Percentiles rank a stretch among this genome's conserved stretches.
Evolutionary conservation across 129 eudicot species (phyloP).

Genomic region (Artemisia argyi): DNA sequence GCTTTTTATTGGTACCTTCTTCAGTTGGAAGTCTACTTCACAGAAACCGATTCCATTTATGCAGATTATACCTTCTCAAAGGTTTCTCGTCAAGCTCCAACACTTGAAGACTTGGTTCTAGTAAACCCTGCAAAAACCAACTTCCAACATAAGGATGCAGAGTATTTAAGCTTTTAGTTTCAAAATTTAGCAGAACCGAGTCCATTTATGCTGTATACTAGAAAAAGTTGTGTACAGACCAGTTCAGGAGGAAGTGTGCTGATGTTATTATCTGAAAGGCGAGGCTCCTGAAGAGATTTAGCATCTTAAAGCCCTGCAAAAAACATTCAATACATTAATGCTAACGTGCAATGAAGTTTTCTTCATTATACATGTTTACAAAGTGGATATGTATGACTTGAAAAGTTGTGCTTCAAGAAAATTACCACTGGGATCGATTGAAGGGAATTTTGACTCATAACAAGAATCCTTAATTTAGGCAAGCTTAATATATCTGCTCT

Average conservation of each 20-base stretch:
- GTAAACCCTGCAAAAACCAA: slow-evolving; percentile 78
- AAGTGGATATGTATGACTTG: no score
- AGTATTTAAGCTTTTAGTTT: neutral
- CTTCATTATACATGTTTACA: neutral
- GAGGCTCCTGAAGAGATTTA: slow-evolving; percentile 73
- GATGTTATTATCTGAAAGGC: slow-evolving; percentile 83
- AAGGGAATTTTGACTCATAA: slow-evolving; percentile 79
- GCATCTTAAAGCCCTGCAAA: slow-evolving; percentile 66
- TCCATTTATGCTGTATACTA: neutral
- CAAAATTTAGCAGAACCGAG: neutral
- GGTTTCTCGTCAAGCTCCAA: slow-evolving; percentile 91
- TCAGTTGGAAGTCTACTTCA: slow-evolving; percentile 91
- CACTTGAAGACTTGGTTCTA: slow-evolving; percentile 83
- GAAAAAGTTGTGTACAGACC: slow-evolving; percentile 51
- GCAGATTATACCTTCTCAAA: slow-evolving; percentile 65
- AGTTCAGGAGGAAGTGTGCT: slow-evolving; percentile 75
- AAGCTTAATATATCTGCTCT: slow-evolving; percentile 52
- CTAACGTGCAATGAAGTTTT: neutral
- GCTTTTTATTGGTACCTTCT: slow-evolving; percentile 58
- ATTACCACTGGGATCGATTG: slow-evolving; percentile 72
- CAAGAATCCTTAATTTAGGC: slow-evolving; percentile 66
- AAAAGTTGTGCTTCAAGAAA: neutral
- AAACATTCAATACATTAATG: slow-evolving; percentile 13
- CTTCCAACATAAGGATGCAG: slow-evolving; percentile 11
- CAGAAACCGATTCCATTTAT: no score